Conservation (phyloP, 176 grass and related monocot species). For the Aechmea fasciata region DNA sequence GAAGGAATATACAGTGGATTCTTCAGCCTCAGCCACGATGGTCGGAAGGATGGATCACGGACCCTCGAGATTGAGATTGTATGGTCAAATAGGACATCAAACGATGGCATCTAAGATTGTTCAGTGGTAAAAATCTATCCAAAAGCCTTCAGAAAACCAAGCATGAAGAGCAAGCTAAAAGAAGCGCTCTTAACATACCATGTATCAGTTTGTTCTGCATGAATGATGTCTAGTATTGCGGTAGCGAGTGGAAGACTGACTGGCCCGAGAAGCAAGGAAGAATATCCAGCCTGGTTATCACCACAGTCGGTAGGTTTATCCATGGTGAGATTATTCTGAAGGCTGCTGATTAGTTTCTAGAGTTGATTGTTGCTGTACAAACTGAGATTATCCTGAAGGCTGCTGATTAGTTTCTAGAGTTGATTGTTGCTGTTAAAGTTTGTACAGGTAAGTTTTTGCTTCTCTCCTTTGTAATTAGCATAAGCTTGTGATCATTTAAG, state of each 20-base stretch:
- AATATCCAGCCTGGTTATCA: no score
- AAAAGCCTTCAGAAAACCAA: background rate
- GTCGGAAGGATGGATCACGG: constrained; percentile 75
- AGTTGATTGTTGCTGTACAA: background rate
- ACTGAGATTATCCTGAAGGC: no score
- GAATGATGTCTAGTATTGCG: no score
- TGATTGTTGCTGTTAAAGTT: background rate
- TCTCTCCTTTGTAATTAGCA: background rate
- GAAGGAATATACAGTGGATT: constrained; percentile 86
- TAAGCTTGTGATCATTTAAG: background rate
- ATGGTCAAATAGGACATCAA: constrained; percentile 80
- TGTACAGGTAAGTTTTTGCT: background rate
- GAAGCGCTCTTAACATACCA: background rate
- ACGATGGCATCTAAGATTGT: constrained; percentile 33
- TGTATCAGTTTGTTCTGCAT: background rate
- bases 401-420: no score
- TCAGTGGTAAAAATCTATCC: constrained; percentile 11
- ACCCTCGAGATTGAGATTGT: constrained; percentile 92
- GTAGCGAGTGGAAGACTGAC: no score
- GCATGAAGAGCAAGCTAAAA: background rate
- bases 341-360: no score
- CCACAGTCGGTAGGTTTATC: no score
- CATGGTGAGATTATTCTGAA: no score
- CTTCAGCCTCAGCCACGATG: constrained; percentile 92
- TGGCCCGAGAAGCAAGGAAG: no score